Evolutionary conservation across 2,329 filamentous ascomycete genomes (phyloP).

Genomic region (Alternaria sp.): DNA sequence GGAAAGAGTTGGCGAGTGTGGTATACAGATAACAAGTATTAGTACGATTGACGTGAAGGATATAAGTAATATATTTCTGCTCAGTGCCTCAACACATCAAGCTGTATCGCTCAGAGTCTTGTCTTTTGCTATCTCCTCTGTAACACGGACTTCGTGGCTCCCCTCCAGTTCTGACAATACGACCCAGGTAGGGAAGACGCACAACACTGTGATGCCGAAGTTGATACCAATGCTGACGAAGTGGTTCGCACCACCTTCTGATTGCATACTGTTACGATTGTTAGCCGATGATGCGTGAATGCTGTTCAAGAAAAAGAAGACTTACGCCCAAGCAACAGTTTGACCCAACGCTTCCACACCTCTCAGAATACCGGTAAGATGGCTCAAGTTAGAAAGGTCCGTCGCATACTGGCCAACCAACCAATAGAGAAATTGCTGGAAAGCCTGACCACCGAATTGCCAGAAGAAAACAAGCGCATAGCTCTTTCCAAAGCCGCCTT

Average conservation of each 20-base stretch:
- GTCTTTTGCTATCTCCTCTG: conserved; percentile 19
- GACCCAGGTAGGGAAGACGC: conserved; percentile 47
- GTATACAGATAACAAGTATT: background rate
- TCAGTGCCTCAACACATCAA: background rate
- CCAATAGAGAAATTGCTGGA: conserved; percentile 51
- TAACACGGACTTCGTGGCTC: conserved; percentile 41
- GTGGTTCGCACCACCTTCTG: conserved; percentile 47
- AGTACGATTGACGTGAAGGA: background rate
- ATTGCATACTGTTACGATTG: conserved; percentile 40
- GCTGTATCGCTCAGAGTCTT: conserved; percentile 3
- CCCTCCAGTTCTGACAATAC: conserved; percentile 43
- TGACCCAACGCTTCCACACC: conserved; percentile 48
- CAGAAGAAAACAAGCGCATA: conserved; percentile 50
- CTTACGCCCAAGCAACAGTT: conserved; percentile 49
- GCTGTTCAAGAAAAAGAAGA: background rate
- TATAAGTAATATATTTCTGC: background rate
- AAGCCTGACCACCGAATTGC: conserved; percentile 49
- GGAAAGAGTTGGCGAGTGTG: background rate
- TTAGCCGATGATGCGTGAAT: conserved; percentile 16
- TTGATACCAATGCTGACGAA: conserved; percentile 50
- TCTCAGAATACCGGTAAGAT: conserved; percentile 49
- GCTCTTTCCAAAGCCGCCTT: conserved; percentile 43
- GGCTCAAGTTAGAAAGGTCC: conserved; percentile 41
- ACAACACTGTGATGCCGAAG: conserved; percentile 45
- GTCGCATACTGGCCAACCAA: conserved; percentile 49